These are phyloP conservation scores for Globisporangium apiculatum DNA, from an alignment of 352 stramenopile genomes.

Conservation along the genomic window DNA sequence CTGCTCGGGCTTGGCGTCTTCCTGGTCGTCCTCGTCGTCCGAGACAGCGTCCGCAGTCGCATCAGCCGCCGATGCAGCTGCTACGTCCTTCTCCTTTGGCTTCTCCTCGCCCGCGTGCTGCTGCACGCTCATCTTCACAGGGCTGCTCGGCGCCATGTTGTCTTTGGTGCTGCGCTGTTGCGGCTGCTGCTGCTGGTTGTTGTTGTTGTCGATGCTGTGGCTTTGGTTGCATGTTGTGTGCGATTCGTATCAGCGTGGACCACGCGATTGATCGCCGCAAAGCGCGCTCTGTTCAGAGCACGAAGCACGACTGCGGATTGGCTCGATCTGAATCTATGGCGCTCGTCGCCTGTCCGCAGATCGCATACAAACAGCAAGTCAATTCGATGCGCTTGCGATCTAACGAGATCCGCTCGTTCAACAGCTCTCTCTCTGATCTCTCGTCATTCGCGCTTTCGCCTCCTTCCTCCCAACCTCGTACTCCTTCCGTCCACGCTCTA, in stretches of 20 bases:
- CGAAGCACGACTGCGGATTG: slow-evolving; percentile 1
- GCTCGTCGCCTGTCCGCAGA: neutral
- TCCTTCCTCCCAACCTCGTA: neutral
- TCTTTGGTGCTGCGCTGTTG: neutral
- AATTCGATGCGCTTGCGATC: neutral
- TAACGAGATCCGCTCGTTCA: slow-evolving; percentile 3
- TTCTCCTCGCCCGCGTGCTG: slow-evolving; percentile 10
- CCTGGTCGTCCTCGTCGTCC: slow-evolving; percentile 49
- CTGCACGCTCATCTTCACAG: slow-evolving; percentile 27
- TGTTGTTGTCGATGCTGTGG: too few relatives aligned
- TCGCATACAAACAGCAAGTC: too few relatives aligned
- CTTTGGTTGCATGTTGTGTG: too few relatives aligned
- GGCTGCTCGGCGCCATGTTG: slow-evolving; percentile 28
- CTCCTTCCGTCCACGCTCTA: neutral
- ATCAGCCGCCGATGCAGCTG: neutral
- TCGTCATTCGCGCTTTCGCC: slow-evolving; percentile 26
- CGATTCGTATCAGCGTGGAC: neutral
- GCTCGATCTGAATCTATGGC: slow-evolving; percentile 14
- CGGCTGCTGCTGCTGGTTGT: neutral
- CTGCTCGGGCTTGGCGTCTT: slow-evolving; percentile 33
- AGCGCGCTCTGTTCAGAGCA: neutral
- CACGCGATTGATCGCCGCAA: neutral
- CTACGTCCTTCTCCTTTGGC: neutral
- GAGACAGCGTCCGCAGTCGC: slow-evolving; percentile 23
- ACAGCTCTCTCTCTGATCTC: neutral